A percentile compares a stretch with the other conserved stretches of the same genome.
These are phyloP conservation scores for Daldinia loculata DNA, from an alignment of 495 filamentous ascomycete species.

Conservation along the genomic window DNA sequence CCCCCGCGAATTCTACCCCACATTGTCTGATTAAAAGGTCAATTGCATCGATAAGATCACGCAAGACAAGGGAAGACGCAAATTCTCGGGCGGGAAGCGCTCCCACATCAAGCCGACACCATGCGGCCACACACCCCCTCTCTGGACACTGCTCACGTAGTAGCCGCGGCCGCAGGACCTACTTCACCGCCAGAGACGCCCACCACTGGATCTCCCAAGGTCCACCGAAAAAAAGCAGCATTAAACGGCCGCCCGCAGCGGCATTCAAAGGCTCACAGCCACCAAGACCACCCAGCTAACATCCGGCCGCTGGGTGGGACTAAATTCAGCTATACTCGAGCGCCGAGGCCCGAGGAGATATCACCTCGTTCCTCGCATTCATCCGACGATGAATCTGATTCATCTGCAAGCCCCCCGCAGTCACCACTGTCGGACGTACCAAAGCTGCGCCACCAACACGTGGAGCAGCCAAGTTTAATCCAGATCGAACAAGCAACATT, in stretches of 20 bases:
- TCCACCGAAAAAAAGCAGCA: slow-evolving; percentile 47
- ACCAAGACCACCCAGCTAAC: slow-evolving; percentile 44
- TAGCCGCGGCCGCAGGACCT: slow-evolving; percentile 50
- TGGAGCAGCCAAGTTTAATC: slow-evolving; percentile 39
- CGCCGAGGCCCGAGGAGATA: slow-evolving; percentile 55
- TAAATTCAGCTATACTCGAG: slow-evolving; percentile 53
- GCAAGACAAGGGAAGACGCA: slow-evolving; percentile 38
- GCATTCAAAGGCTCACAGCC: slow-evolving; percentile 33
- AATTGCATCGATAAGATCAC: slow-evolving; percentile 50
- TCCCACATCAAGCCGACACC: slow-evolving; percentile 39
- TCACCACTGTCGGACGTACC: slow-evolving; percentile 48
- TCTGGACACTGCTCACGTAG: slow-evolving; percentile 53
- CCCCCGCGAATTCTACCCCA: slow-evolving; percentile 51
- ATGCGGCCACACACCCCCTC: slow-evolving; percentile 62
- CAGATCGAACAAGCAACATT: slow-evolving; percentile 50
- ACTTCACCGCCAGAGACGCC: slow-evolving; percentile 65
- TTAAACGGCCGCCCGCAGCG: slow-evolving; percentile 41
- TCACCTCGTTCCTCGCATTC: slow-evolving; percentile 61
- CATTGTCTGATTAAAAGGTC: slow-evolving; percentile 43
- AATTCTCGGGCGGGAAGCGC: slow-evolving; percentile 39
- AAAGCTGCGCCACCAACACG: slow-evolving; percentile 39
- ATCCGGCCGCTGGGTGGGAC: slow-evolving; percentile 54
- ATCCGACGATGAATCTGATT: slow-evolving; percentile 46
- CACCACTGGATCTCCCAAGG: slow-evolving; percentile 53
- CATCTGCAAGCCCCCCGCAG: slow-evolving; percentile 45